Evolutionary conservation across 1,284 basidiomycete genomes (phyloP).

Genomic region (Fomitiporia mediterranea): DNA sequence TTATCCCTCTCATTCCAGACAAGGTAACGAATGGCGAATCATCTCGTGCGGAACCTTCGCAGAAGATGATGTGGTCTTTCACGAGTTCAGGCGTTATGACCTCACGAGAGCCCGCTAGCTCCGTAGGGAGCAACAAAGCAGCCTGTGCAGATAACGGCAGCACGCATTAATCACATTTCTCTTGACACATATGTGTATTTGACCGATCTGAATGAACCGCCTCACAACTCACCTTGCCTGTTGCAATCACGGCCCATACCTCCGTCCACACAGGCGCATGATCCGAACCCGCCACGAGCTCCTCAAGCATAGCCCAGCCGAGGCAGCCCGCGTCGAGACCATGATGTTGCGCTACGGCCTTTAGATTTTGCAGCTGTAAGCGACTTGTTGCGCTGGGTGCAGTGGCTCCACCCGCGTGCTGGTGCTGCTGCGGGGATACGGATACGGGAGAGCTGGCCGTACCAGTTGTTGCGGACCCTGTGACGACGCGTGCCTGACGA

Average conservation of each 20-base stretch:
- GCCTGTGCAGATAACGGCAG: constrained; percentile 45
- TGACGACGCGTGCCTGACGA: constrained; percentile 43
- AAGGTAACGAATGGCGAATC: constrained; percentile 62
- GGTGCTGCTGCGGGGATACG: constrained; percentile 26
- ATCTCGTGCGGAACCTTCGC: constrained; percentile 43
- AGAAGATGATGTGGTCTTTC: constrained; percentile 72
- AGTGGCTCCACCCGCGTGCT: constrained; percentile 30
- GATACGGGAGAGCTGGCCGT: constrained; percentile 38
- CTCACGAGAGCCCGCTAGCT: constrained; percentile 44
- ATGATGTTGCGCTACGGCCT: constrained; percentile 71
- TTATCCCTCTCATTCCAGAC: constrained; percentile 72
- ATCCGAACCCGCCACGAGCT: constrained; percentile 63
- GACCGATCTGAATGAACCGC: constrained; percentile 1
- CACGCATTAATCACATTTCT: constrained; percentile 9
- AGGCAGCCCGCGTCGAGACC: constrained; percentile 66
- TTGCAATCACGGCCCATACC: constrained; percentile 61
- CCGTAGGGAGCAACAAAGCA: constrained; percentile 70
- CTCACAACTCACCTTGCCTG: constrained; percentile 57
- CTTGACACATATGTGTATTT: constrained; percentile 8
- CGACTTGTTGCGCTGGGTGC: constrained; percentile 52
- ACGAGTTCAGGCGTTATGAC: constrained; percentile 70
- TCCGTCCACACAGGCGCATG: constrained; percentile 67
- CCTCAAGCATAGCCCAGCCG: constrained; percentile 84
- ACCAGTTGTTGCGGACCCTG: constrained; percentile 47
- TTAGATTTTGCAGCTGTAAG: constrained; percentile 76